Conservation (phyloP, 805 yeast species). For the Teunomyces gatunensis region DNA sequence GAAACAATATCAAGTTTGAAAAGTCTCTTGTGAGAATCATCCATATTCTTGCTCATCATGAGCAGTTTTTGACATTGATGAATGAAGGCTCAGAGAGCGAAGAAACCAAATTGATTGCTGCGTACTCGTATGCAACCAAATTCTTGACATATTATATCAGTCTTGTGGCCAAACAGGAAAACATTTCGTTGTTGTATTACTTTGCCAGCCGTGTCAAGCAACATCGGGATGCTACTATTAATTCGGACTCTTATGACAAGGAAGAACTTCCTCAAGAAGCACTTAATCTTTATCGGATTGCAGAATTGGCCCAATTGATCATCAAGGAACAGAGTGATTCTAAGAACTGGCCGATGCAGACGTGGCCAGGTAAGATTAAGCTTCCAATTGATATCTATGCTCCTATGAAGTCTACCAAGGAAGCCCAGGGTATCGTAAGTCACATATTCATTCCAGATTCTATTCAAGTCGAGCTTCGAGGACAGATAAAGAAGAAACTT, state of each 20-base stretch:
- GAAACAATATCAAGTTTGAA: constrained; percentile 54
- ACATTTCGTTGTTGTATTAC: constrained; percentile 71
- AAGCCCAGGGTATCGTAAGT: constrained; percentile 56
- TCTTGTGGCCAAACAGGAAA: constrained; percentile 59
- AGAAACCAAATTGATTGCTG: constrained; percentile 31
- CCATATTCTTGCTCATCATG: constrained; percentile 72
- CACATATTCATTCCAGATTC: constrained; percentile 55
- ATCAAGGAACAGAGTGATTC: constrained; percentile 56
- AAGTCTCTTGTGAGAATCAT: constrained; percentile 63
- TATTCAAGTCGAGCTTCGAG: constrained; percentile 35
- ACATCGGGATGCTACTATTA: constrained; percentile 56
- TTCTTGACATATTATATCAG: constrained; percentile 61
- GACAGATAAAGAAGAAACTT: constrained; percentile 23
- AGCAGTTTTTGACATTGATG: constrained; percentile 51
- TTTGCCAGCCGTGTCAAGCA: constrained; percentile 77
- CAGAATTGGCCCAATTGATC: constrained; percentile 71
- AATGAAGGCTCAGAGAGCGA: constrained; percentile 12
- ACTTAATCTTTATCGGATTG: constrained; percentile 55
- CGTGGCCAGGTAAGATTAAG: constrained; percentile 79
- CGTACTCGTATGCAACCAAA: constrained; percentile 53
- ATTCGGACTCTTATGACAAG: constrained; percentile 25
- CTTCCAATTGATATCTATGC: constrained; percentile 68
- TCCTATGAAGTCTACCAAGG: constrained; percentile 55
- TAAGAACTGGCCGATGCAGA: constrained; percentile 66
- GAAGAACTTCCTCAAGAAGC: constrained; percentile 22